Evolutionary conservation across 345 rosid species (phyloP).

Genomic region (Hypericum perforatum): DNA sequence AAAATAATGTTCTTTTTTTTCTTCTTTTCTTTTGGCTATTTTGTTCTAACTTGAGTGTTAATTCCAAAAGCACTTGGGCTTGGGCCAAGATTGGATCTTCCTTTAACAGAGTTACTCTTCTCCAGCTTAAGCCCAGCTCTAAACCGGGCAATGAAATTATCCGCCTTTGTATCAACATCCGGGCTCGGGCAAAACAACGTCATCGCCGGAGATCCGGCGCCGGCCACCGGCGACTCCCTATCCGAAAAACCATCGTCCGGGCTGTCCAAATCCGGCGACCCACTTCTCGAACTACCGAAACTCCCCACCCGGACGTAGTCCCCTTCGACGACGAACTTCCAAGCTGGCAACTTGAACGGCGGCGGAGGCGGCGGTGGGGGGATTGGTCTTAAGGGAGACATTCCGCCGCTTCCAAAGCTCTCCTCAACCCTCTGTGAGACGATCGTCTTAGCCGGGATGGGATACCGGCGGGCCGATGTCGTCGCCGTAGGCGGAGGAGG

Average conservation of each 20-base stretch:
- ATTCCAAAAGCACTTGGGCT: background rate
- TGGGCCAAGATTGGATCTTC: constrained; percentile 62
- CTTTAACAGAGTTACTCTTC: constrained; percentile 52
- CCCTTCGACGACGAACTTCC: constrained; percentile 50
- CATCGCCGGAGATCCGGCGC: background rate
- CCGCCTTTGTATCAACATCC: constrained; percentile 77
- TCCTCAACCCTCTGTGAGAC: constrained; percentile 17
- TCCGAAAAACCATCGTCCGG: constrained; percentile 23
- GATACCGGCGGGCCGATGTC: constrained; percentile 16
- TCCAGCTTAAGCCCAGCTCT: constrained; percentile 68
- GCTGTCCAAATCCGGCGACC: constrained; percentile 42
- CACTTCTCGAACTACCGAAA: constrained; percentile 35
- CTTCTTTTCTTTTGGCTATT: too few species aligned
- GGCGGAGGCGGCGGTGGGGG: constrained; percentile 86
- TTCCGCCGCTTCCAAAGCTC: constrained; percentile 28
- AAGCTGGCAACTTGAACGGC: constrained; percentile 56
- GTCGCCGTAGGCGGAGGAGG: constrained; percentile 49
- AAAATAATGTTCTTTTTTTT: too few species aligned
- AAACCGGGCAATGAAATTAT: constrained; percentile 68
- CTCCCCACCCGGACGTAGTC: constrained; percentile 67
- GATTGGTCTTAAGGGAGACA: constrained; percentile 42
- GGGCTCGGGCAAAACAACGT: constrained; percentile 69
- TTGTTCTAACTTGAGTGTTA: too few species aligned
- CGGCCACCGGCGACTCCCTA: constrained; percentile 19
- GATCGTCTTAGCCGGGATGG: constrained; percentile 24